These are phyloP conservation scores for Coriaria nepalensis DNA, from an alignment of 306 rosid genomes.

Conservation along the genomic window DNA sequence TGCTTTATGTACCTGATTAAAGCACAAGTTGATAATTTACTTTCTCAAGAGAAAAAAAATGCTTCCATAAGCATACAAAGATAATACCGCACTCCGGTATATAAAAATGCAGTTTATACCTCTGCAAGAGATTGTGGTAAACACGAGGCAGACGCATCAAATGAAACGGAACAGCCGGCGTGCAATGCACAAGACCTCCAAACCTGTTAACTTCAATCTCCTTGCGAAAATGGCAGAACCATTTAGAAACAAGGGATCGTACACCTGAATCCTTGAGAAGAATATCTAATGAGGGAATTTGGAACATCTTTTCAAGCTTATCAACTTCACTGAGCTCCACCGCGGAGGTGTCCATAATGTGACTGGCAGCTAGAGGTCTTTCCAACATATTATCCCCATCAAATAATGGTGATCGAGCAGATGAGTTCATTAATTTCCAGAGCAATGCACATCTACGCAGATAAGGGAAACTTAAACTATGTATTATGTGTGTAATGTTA, in stretches of 20 bases:
- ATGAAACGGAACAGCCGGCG: slow-evolving; percentile 79
- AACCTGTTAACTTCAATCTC: slow-evolving; percentile 32
- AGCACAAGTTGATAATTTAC: slow-evolving; percentile 5
- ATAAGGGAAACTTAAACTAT: slow-evolving; percentile 60
- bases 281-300: slow-evolving; percentile 62
- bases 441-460: slow-evolving; percentile 86
- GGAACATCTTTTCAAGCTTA: slow-evolving; percentile 62
- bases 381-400: slow-evolving; percentile 39
- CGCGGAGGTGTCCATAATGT: slow-evolving; percentile 29
- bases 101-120: slow-evolving; percentile 23
- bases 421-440: slow-evolving; percentile 49
- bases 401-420: slow-evolving; percentile 50
- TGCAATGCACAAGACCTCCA: slow-evolving; percentile 31
- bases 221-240: slow-evolving; percentile 64
- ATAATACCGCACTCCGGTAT: background rate
- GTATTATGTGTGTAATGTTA: slow-evolving; percentile 46
- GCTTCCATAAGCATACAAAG: too few relatives aligned
- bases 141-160: slow-evolving; percentile 70
- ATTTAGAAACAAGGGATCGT: slow-evolving; percentile 42
- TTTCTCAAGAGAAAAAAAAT: background rate
- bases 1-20: slow-evolving; percentile 65
- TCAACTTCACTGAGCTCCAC: slow-evolving; percentile 49
- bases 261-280: slow-evolving; percentile 53
- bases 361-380: slow-evolving; percentile 29
- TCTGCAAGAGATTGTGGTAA: slow-evolving; percentile 86